Conservation (phyloP, 768 basidiomycete species). For the Tephrocybe rancida region DNA sequence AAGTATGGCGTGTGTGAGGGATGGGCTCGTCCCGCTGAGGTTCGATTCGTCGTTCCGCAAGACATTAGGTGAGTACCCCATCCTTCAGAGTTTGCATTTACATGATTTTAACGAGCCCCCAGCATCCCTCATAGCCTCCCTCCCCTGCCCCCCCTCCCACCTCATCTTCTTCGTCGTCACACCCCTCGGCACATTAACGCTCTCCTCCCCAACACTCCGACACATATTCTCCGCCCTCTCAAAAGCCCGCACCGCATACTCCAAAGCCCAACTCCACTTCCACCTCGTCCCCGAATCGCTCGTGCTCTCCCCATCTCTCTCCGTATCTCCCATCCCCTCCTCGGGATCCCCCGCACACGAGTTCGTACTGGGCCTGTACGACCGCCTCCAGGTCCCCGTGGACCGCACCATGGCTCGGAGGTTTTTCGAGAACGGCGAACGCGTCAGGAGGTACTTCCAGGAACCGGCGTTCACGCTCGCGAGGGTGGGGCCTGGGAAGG, state of each 20-base stretch:
- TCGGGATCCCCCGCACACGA: slow-evolving; percentile 47
- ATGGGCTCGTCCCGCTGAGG: slow-evolving; percentile 64
- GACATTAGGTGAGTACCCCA: slow-evolving; percentile 47
- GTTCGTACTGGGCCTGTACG: slow-evolving; percentile 54
- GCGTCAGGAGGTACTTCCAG: slow-evolving; percentile 54
- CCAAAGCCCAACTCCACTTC: slow-evolving; percentile 58
- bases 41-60: slow-evolving; percentile 73
- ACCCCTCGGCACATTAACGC: slow-evolving; percentile 60
- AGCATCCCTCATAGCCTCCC: slow-evolving; percentile 53
- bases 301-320: slow-evolving; percentile 30
- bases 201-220: slow-evolving; percentile 68
- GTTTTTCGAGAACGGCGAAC: slow-evolving; percentile 42
- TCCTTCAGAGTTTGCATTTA: background rate
- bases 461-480: slow-evolving; percentile 69
- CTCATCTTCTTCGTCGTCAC: slow-evolving; percentile 72
- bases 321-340: slow-evolving; percentile 37
- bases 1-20: slow-evolving; percentile 43
- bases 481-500: slow-evolving; percentile 39
- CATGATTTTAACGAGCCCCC: slow-evolving; percentile 5
- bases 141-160: slow-evolving; percentile 39
- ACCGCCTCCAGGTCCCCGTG: slow-evolving; percentile 64
- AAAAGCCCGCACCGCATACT: slow-evolving; percentile 50
- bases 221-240: slow-evolving; percentile 67
- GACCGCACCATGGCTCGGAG: slow-evolving; percentile 61
- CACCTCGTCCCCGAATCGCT: slow-evolving; percentile 76